These are phyloP conservation scores for Plasmodium gonderi DNA, from an alignment of 169 alveolate genomes.

Conservation along the genomic window DNA sequence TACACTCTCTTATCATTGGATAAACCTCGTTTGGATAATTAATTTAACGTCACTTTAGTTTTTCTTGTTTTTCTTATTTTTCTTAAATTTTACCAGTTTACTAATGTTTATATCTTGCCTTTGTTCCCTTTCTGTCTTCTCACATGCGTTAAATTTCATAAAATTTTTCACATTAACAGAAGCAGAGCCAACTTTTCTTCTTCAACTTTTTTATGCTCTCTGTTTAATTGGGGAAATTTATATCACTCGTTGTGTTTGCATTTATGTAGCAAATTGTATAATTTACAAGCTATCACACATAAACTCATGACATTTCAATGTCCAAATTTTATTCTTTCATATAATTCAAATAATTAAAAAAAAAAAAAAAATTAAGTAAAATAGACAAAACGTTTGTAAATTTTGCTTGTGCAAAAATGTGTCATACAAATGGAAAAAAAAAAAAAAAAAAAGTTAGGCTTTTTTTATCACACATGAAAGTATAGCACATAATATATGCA, in stretches of 20 bases:
- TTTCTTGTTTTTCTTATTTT: neutral
- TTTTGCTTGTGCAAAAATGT: constrained; percentile 14
- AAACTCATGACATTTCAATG: neutral
- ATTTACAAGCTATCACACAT: neutral
- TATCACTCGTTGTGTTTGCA: neutral
- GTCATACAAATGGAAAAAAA: constrained; percentile 9
- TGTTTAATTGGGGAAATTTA: neutral
- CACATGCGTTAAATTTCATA: neutral
- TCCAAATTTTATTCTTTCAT: neutral
- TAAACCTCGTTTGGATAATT: too few relatives aligned
- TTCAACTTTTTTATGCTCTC: neutral
- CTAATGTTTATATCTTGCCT: neutral
- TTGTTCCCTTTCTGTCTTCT: neutral
- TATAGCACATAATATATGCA: neutral
- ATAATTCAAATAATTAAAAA: neutral
- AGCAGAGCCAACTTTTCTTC: neutral
- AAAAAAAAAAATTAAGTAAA: neutral
- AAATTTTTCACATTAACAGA: neutral
- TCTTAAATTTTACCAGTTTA: neutral
- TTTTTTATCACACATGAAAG: neutral
- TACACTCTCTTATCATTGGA: neutral
- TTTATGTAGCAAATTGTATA: neutral
- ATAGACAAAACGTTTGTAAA: constrained; percentile 33
- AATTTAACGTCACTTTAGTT: neutral
- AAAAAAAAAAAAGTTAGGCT: neutral